Percentiles rank a stretch among this genome's conserved stretches.
Conservation (phyloP, 2,329 filamentous ascomycete genomes). For the Zalaria sp. region DNA sequence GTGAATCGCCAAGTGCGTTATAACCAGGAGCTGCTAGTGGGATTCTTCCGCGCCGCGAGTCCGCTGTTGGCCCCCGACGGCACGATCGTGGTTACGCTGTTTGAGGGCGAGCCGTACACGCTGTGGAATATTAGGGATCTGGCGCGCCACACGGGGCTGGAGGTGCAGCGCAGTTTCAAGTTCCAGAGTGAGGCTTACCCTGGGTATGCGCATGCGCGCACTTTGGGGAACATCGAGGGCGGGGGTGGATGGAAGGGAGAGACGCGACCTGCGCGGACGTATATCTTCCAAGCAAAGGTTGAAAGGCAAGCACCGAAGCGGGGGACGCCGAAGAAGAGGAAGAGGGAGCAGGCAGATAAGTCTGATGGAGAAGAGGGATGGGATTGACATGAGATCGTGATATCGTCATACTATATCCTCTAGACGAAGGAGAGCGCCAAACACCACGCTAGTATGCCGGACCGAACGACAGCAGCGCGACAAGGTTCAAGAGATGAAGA, state of each 20-base stretch:
- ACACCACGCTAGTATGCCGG: not conserved
- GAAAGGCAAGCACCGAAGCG: conserved; percentile 1
- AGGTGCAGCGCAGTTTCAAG: conserved; percentile 54
- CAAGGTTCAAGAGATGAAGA: conserved; percentile 60
- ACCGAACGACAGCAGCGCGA: not conserved
- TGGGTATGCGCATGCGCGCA: conserved; percentile 60
- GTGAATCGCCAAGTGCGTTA: conserved; percentile 87
- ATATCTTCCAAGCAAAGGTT: conserved; percentile 28
- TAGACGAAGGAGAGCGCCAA: conserved; percentile 6
- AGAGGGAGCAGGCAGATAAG: conserved; percentile 8
- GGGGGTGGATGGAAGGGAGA: conserved; percentile 35
- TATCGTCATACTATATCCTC: conserved; percentile 12
- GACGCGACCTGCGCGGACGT: conserved; percentile 30
- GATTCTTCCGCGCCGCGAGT: conserved; percentile 47
- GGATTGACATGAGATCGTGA: not conserved
- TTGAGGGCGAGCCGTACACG: conserved; percentile 88
- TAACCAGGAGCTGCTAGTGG: conserved; percentile 68
- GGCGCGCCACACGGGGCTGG: conserved; percentile 60
- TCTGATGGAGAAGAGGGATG: conserved; percentile 1
- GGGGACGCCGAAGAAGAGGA: conserved; percentile 7
- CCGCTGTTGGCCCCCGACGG: conserved; percentile 41
- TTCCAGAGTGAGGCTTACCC: conserved; percentile 57
- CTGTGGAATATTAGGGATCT: conserved; percentile 90
- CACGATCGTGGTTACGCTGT: conserved; percentile 66
- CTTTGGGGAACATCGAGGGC: conserved; percentile 43